Conservation (phyloP, 176 grass and related monocot species). For the Oryza officinalis region DNA sequence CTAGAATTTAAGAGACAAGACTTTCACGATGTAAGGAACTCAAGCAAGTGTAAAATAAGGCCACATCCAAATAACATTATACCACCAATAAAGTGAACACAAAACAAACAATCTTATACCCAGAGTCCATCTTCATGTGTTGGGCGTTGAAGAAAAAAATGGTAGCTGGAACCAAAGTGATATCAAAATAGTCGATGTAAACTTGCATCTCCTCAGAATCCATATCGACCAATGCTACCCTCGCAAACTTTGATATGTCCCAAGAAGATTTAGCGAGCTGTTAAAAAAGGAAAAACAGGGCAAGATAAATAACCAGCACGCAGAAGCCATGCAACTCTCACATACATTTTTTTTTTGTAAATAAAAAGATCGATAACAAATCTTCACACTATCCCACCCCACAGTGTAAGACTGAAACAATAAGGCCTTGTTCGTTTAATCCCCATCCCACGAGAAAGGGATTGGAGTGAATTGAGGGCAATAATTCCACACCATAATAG, state of each 20-base stretch:
- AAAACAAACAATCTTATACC: slow-evolving; percentile 37
- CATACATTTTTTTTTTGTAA: too few relatives aligned
- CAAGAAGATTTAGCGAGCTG: slow-evolving; percentile 62
- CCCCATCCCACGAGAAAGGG: too few relatives aligned
- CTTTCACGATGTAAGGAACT: background rate
- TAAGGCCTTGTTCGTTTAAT: too few relatives aligned
- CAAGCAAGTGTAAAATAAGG: background rate
- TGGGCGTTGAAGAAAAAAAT: slow-evolving; percentile 98
- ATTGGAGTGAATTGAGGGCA: too few relatives aligned
- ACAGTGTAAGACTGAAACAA: too few relatives aligned
- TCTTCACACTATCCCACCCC: too few relatives aligned
- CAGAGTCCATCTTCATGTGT: slow-evolving; percentile 98
- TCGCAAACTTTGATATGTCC: slow-evolving; percentile 72
- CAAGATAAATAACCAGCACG: background rate
- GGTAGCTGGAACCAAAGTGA: slow-evolving; percentile 69
- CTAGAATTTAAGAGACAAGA: background rate
- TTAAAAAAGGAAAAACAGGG: background rate
- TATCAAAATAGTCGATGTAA: slow-evolving; percentile 92
- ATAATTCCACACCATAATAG: too few relatives aligned
- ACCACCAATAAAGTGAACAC: background rate
- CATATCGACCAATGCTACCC: slow-evolving; percentile 64
- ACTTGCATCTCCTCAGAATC: slow-evolving; percentile 79
- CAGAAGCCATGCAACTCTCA: background rate
- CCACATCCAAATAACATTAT: background rate
- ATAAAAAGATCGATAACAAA: too few relatives aligned